These are phyloP conservation scores for Brachypodium distachyon DNA, from an alignment of 202 grass and related monocot species.

Conservation along the genomic window DNA sequence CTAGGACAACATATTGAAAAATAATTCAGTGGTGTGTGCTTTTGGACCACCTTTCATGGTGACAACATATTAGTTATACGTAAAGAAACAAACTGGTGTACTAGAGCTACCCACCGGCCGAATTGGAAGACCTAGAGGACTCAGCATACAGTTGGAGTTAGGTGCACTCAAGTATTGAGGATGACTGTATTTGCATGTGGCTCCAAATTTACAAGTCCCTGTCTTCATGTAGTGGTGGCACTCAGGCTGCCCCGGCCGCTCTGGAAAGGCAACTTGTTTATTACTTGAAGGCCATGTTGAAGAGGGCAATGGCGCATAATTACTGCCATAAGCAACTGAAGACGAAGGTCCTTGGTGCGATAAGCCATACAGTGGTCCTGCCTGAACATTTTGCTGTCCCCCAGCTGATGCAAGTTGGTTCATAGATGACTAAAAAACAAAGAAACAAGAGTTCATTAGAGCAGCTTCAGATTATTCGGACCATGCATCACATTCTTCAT, in stretches of 20 bases:
- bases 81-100: background rate
- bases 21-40: background rate
- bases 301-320: constrained; percentile 38
- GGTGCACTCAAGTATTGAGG: constrained; percentile 55
- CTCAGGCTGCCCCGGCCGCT: constrained; percentile 83
- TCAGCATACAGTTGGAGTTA: constrained; percentile 56
- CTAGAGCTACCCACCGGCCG: constrained; percentile 59
- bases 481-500: background rate
- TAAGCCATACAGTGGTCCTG: constrained; percentile 55
- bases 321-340: constrained; percentile 34
- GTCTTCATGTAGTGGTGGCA: constrained; percentile 90
- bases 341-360: constrained; percentile 49
- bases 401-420: constrained; percentile 56
- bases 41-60: background rate
- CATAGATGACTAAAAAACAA: constrained; percentile 51
- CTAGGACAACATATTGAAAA: background rate
- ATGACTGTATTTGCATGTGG: constrained; percentile 82
- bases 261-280: constrained; percentile 51
- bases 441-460: constrained; percentile 7
- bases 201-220: constrained; percentile 78
- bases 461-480: background rate
- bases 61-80: background rate
- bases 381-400: constrained; percentile 62
- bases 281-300: constrained; percentile 42
- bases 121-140: constrained; percentile 86